Conservation (phyloP, 768 basidiomycete species). For the Naganishia vaughanmartiniae region DNA sequence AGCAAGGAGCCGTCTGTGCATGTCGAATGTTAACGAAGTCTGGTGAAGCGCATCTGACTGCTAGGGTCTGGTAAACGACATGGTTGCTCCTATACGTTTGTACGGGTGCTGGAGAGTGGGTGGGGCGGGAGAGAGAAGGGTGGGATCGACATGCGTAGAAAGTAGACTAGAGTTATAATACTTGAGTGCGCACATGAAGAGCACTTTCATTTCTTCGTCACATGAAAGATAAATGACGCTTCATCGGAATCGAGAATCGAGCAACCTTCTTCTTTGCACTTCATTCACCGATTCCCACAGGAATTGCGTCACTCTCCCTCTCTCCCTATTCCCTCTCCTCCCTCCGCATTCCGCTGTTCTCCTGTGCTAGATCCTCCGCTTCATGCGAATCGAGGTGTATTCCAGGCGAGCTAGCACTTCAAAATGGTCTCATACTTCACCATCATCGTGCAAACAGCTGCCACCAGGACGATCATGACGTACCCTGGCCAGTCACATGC, state of each 20-base stretch:
- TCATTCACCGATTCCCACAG: no score
- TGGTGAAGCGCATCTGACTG: no score
- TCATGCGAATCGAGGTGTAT: background rate
- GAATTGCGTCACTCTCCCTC: background rate
- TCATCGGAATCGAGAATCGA: background rate
- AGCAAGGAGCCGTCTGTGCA: no score
- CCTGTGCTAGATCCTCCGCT: background rate
- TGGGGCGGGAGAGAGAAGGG: no score
- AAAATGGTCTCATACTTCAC: background rate
- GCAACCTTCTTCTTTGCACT: background rate
- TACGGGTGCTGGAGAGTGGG: no score
- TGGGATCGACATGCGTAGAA: no score
- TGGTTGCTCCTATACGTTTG: no score
- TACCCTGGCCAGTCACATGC: background rate
- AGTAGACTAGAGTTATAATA: no score
- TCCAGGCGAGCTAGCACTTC: background rate
- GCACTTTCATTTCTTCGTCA: background rate
- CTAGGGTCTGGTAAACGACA: no score
- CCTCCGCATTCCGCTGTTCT: background rate
- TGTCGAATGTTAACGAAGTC: no score
- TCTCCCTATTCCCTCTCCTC: no score
- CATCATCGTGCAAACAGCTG: background rate
- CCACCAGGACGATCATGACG: background rate
- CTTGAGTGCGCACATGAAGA: no score
- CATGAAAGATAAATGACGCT: background rate